A percentile compares a stretch with the other conserved stretches of the same genome.
These are phyloP conservation scores for Myrica gale DNA, from an alignment of 306 rosid genomes.

Conservation along the genomic window DNA sequence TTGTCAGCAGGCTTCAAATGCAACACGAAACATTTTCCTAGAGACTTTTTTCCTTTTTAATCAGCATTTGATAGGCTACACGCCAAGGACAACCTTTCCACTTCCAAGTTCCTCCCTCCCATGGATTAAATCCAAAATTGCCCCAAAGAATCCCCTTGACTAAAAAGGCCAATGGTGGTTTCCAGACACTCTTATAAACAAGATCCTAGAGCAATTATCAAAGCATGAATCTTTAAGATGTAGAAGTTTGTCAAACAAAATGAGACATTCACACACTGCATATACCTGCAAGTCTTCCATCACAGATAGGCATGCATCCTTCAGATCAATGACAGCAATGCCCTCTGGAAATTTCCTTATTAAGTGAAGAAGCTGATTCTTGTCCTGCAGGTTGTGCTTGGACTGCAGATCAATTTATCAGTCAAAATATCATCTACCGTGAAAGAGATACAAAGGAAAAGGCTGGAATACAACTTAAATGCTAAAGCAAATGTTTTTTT, in stretches of 20 bases:
- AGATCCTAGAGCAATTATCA: neutral
- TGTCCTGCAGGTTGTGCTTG: slow-evolving; percentile 75
- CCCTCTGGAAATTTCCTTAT: slow-evolving; percentile 86
- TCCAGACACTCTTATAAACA: neutral
- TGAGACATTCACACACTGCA: slow-evolving; percentile 11
- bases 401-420: slow-evolving; percentile 54
- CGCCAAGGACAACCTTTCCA: neutral
- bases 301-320: slow-evolving; percentile 59
- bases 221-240: neutral
- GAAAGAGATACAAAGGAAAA: slow-evolving; percentile 8
- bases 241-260: slow-evolving; percentile 12
- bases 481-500: neutral
- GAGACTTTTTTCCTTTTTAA: neutral
- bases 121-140: neutral
- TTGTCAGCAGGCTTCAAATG: too few relatives aligned
- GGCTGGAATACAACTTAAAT: slow-evolving; percentile 10
- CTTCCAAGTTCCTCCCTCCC: neutral
- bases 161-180: neutral
- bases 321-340: slow-evolving; percentile 81
- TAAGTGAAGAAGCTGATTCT: slow-evolving; percentile 62
- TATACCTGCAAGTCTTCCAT: slow-evolving; percentile 92
- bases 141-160: neutral
- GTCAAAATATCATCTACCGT: slow-evolving; percentile 33
- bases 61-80: neutral
- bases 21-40: neutral